Percentiles rank a stretch among this genome's conserved stretches.
phyloP scores from a whole-genome alignment of 108 stramenopile genomes.

The Pseudonitzschia multiseries region DNA sequence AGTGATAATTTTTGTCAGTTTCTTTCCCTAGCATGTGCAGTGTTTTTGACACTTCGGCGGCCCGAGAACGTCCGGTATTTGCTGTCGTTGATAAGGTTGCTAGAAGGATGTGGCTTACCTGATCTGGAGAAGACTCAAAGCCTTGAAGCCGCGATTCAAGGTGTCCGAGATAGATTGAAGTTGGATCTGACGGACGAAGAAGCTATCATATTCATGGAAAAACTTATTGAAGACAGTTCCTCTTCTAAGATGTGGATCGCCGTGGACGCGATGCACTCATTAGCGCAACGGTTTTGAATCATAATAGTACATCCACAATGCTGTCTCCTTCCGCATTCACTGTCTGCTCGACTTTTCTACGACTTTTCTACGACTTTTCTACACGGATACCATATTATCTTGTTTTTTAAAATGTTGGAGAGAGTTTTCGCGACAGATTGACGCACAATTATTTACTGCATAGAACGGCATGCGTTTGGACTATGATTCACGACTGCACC shows the following conservation, averaged over 20 bases:
- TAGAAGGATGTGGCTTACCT: constrained; percentile 56
- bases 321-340: background rate
- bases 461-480: no score
- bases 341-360: no score
- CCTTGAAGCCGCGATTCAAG: constrained; percentile 60
- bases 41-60: constrained; percentile 76
- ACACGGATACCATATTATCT: no score
- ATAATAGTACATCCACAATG: background rate
- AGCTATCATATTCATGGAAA: constrained; percentile 75
- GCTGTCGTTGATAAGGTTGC: constrained; percentile 63
- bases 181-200: constrained; percentile 74
- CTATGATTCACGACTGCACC: no score
- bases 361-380: no score
- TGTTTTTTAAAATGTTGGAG: no score
- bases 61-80: constrained; percentile 74
- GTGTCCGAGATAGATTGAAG: constrained; percentile 65
- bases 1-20: constrained; percentile 84
- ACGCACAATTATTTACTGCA: no score
- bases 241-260: constrained; percentile 84
- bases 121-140: constrained; percentile 58
- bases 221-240: constrained; percentile 74
- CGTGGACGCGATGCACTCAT: constrained; percentile 83
- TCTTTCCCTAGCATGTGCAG: constrained; percentile 74
- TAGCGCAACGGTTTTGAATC: constrained; percentile 67
- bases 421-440: no score